Evolutionary conservation across 2,329 filamentous ascomycete genomes (phyloP), one percentile per base, ranked within the genome.

Genomic region (Macrophomina phaseolina): DNA sequence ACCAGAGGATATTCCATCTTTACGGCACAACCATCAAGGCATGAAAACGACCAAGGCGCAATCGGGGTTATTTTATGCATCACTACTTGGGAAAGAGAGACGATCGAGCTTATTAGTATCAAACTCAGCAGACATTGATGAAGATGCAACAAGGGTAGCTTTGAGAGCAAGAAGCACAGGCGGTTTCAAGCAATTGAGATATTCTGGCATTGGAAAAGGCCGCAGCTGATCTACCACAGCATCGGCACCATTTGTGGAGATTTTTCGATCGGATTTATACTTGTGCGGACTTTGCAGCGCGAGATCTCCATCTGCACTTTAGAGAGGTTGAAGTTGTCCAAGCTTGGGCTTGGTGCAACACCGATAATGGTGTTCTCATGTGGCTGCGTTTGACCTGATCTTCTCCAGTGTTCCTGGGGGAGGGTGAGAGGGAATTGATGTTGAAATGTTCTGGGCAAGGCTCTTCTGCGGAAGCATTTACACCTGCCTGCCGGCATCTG

Each of bases 1-100:
- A 40, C 34, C 63, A 56, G 23, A 58, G 63, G 32, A 51, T 65
- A 36, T 65, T 38, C 12, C 42, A 56, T 34, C 32, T 65, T 32
- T 56, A 34, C 16, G 63, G 63, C 32, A 65, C 63, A 1, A 58
- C 51, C 1, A 65, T 65, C n/a, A 36, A 58, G 16, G 40, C 36
- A 16, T 52, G 36, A 64, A 18, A 2, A 30, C 9, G 32, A 11
- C 38, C 7, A 14, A 5, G 3, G 23, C 12, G 12, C 42, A 45
- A 14, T 45, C 9, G 42, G 42, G 16, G 11, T 5, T 9, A 14
- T 16, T 45, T 9, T 2, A 5, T 45, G 42, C 42, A 45, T 45
- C 55, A n/a, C 32, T n/a, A 49, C n/a, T 49, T 46, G 42, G 42
- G 42, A 16, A 14, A 46, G 36, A 38, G 6, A 30, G 51, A 23